A percentile compares a stretch with the other conserved stretches of the same genome.
phyloP scores from a whole-genome alignment of 371 early-diverging fungal species.

The Edhazardia aedis region DNA sequence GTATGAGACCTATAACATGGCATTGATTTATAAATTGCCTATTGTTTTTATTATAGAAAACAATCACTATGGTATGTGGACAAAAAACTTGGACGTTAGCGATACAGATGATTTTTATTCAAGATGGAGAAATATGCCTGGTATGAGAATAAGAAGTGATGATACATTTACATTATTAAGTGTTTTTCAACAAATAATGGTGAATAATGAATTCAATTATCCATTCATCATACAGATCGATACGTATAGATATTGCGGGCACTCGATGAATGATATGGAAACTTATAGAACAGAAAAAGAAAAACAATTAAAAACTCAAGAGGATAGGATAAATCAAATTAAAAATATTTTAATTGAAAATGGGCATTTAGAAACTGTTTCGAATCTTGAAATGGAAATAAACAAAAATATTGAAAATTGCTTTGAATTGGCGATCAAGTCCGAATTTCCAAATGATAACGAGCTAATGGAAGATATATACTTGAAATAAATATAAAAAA shows the following conservation, averaged over 20 bases:
- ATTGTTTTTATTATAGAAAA: conserved; percentile 86
- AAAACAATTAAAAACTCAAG: no score
- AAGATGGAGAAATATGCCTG: conserved; percentile 82
- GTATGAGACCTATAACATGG: conserved; percentile 95
- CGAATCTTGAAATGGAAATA: no score
- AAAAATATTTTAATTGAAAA: no score
- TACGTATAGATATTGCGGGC: conserved; percentile 91
- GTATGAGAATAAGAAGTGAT: conserved; percentile 61
- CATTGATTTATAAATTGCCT: conserved; percentile 86
- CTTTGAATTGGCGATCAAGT: no score
- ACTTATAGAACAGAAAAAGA: no score
- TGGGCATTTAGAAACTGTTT: no score
- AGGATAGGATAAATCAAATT: no score
- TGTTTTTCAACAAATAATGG: conserved; percentile 25
- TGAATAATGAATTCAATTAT: conserved; percentile 48
- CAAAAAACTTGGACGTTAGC: conserved; percentile 62
- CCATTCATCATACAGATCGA: conserved; percentile 82
- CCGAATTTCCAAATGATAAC: no score
- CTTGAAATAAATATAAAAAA: no score
- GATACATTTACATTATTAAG: conserved; percentile 39
- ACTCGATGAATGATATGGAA: conserved; percentile 50
- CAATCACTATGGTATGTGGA: conserved; percentile 97
- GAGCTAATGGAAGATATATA: no score
- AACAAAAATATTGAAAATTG: no score
- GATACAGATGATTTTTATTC: conserved; percentile 76